Conservation (phyloP, 805 yeast species). For the Lipomyces chichibuensis region DNA sequence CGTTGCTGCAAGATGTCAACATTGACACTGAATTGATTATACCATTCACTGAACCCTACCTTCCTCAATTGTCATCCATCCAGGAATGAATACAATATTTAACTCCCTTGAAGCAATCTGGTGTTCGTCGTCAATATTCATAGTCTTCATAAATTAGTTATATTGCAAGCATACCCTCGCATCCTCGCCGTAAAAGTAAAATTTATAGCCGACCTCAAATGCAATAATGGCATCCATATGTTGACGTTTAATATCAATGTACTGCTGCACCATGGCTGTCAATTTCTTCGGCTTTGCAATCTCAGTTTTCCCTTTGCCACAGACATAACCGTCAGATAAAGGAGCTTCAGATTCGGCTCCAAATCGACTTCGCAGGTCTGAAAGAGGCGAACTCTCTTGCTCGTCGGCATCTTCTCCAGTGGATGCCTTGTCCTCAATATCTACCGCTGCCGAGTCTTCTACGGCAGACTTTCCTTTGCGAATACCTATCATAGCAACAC, state of each 20-base stretch:
- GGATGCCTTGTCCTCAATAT: neutral
- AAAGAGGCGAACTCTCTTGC: neutral
- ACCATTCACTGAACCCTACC: conserved; percentile 33
- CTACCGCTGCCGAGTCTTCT: neutral
- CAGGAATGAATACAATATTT: conserved; percentile 73
- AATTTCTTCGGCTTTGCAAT: conserved; percentile 42
- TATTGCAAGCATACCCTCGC: conserved; percentile 50
- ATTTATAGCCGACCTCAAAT: conserved; percentile 90
- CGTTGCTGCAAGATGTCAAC: neutral
- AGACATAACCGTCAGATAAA: neutral
- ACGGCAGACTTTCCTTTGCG: neutral
- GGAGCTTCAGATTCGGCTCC: conserved; percentile 4
- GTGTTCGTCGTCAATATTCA: neutral
- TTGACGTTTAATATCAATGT: conserved; percentile 61
- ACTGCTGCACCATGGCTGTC: conserved; percentile 83
- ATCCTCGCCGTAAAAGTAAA: conserved; percentile 82
- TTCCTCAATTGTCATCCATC: conserved; percentile 59
- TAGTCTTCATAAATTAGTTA: neutral
- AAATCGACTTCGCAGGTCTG: conserved; percentile 4
- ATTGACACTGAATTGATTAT: neutral
- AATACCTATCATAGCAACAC: neutral
- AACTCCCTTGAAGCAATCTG: conserved; percentile 58
- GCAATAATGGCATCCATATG: conserved; percentile 73
- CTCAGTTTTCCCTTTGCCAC: neutral
- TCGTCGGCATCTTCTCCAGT: conserved; percentile 18